A percentile compares a stretch with the other conserved stretches of the same genome.
Evolutionary conservation across 2,329 filamentous ascomycete species (phyloP).

Genomic region (Neocucurbitaria cava): DNA sequence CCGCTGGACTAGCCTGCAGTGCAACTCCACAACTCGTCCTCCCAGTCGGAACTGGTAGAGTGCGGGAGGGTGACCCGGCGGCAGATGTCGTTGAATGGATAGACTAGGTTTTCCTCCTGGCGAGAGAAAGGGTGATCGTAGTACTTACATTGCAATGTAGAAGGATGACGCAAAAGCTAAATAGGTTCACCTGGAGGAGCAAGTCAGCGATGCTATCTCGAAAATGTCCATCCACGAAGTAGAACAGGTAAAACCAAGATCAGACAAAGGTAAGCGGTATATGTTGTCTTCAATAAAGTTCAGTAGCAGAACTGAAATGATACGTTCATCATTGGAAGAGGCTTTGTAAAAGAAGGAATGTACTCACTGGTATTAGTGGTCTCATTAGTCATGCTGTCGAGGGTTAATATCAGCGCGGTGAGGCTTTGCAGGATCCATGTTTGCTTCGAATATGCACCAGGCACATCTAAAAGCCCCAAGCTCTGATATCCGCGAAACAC

Average conservation of each 20-base stretch:
- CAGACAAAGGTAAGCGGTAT: slow-evolving; percentile 66
- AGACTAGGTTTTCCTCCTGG: slow-evolving; percentile 66
- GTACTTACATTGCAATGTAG: slow-evolving; percentile 29
- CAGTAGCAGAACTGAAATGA: slow-evolving; percentile 70
- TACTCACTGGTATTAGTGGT: slow-evolving; percentile 24
- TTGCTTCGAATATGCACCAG: neutral
- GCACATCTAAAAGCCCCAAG: neutral
- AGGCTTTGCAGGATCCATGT: neutral
- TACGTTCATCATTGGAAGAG: slow-evolving; percentile 45
- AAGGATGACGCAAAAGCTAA: neutral
- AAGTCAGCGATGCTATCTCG: slow-evolving; percentile 23
- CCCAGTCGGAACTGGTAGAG: slow-evolving; percentile 63
- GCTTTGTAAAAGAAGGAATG: neutral
- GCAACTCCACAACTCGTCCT: slow-evolving; percentile 81
- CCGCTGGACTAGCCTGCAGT: slow-evolving; percentile 51
- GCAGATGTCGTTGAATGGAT: slow-evolving; percentile 69
- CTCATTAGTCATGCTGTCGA: neutral
- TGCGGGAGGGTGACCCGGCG: slow-evolving; percentile 77
- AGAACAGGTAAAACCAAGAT: slow-evolving; percentile 30
- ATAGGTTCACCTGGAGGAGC: slow-evolving; percentile 7
- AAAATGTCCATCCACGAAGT: slow-evolving; percentile 3
- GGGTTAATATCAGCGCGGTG: neutral
- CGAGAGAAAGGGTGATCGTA: slow-evolving; percentile 23
- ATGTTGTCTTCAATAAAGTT: slow-evolving; percentile 64
- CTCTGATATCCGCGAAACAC: no score